Conservation (phyloP, 2,329 filamentous ascomycete genomes). For the Davidsoniella virescens region DNA sequence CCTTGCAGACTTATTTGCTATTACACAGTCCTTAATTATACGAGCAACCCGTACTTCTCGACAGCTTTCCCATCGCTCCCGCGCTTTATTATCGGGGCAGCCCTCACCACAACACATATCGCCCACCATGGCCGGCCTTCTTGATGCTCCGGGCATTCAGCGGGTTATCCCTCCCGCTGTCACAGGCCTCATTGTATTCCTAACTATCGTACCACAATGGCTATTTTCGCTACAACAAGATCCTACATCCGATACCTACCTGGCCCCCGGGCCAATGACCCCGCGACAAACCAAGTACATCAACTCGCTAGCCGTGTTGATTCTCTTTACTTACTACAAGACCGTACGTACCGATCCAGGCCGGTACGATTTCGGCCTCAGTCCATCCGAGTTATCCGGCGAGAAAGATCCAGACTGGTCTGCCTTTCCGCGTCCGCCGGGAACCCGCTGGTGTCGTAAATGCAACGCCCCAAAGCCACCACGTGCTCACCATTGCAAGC, state of each 20-base stretch:
- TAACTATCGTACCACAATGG: conserved; percentile 56
- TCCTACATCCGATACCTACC: conserved; percentile 28
- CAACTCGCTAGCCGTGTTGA: conserved; percentile 45
- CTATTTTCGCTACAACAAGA: conserved; percentile 37
- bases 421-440: conserved; percentile 10
- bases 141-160: conserved; percentile 29
- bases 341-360: conserved; percentile 43
- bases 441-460: conserved; percentile 53
- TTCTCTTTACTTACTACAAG: conserved; percentile 55
- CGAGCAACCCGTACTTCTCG: too few relatives aligned
- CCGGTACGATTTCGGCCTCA: conserved; percentile 30
- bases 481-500: conserved; percentile 66
- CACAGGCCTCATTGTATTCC: conserved; percentile 47
- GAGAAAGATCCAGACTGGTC: conserved; percentile 17
- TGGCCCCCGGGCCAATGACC: conserved; percentile 44
- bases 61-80: too few relatives aligned
- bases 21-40: too few relatives aligned
- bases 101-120: not conserved
- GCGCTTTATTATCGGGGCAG: too few relatives aligned
- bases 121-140: conserved; percentile 26
- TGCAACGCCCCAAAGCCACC: conserved; percentile 60
- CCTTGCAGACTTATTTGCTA: too few relatives aligned
- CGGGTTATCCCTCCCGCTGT: conserved; percentile 53
- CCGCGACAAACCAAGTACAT: conserved; percentile 41
- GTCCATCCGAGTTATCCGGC: conserved; percentile 20